Conservation (phyloP, 495 filamentous ascomycete species). For the Neurospora tetrasperma region DNA sequence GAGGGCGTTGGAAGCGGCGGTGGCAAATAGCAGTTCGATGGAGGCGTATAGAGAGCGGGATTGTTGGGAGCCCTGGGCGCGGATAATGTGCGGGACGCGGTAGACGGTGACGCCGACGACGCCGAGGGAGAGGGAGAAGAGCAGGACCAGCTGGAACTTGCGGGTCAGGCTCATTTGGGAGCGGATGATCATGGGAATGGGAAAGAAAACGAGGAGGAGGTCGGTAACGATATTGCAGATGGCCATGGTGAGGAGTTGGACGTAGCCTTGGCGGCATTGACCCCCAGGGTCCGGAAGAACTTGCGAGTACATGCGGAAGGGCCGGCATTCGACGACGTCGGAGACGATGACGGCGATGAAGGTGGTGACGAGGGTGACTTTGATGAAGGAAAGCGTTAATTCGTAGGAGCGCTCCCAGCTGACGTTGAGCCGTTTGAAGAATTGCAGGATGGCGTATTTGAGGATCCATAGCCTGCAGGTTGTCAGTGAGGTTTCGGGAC, state of each 20-base stretch:
- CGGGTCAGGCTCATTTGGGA: slow-evolving; percentile 58
- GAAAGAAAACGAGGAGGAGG: slow-evolving; percentile 74
- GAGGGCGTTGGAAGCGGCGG: slow-evolving; percentile 64
- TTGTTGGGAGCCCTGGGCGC: slow-evolving; percentile 52
- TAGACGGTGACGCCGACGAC: slow-evolving; percentile 68
- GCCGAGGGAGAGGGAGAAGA: slow-evolving; percentile 74
- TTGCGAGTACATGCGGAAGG: slow-evolving; percentile 83
- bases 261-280: slow-evolving; percentile 71
- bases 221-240: slow-evolving; percentile 80
- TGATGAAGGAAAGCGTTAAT: slow-evolving; percentile 53
- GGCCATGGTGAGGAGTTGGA: slow-evolving; percentile 80
- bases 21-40: slow-evolving; percentile 67
- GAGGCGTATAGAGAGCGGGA: slow-evolving; percentile 69
- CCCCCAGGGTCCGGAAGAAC: slow-evolving; percentile 81
- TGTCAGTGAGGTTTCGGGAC: not conserved
- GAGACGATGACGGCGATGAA: slow-evolving; percentile 71
- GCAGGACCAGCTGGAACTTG: slow-evolving; percentile 53
- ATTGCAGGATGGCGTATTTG: slow-evolving; percentile 84
- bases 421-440: slow-evolving; percentile 67
- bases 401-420: slow-evolving; percentile 66
- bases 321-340: slow-evolving; percentile 76
- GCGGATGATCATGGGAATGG: slow-evolving; percentile 72
- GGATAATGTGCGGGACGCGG: slow-evolving; percentile 62
- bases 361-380: slow-evolving; percentile 63
- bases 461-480: slow-evolving; percentile 71